Evolutionary conservation across 768 basidiomycete species (phyloP), one percentile per base, ranked within the genome.

Genomic region (Candolleomyces efflorescens): DNA sequence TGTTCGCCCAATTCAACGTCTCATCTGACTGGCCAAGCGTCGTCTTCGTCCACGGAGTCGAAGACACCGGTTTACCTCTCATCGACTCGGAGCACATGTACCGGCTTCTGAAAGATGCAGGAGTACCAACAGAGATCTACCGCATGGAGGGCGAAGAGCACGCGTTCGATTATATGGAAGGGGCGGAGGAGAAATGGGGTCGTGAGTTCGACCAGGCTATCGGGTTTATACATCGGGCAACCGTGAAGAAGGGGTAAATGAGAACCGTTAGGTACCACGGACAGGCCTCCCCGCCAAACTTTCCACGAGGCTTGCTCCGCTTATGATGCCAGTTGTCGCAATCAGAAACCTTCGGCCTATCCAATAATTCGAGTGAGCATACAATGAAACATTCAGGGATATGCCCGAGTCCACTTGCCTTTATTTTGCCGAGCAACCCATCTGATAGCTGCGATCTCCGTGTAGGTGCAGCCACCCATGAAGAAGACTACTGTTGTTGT

Each of bases 391-490:
- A 63, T 36, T n/a, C 44, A 46, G 11, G 32, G 11, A 36, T n/a
- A 39, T 53, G 23, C 54, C 51, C 52, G 38, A 50, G 53, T 18
- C 52, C 12, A 67, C 72, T 24, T 65, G 85, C 93, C 95, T 79
- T 81, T 82, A 62, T 88, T 89, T 69, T 94, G 93, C 63, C 87
- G 82, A 56, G 85, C 82, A 66, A 96, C 88, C 93, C 94, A 97
- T 68, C 97, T 80, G 63, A 99, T 69, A 5, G 96, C 96, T 37
- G 97, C 88, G 58, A 98, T 94, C 75, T 98, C 97, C 9, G 96
- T 96, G 65, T 92, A 97, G 11, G 97, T 99, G 69, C 94, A 94
- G 3, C 96, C 97, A 26, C 97, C 97, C 32, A 98, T 73, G 82
- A 98, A 98, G 74, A 98, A 97, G 10, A 99, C 90, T 17, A 96